A percentile compares a stretch with the other conserved stretches of the same genome.
phyloP scores from a whole-genome alignment of 352 stramenopile genomes.

The Phytophthora capsici region DNA sequence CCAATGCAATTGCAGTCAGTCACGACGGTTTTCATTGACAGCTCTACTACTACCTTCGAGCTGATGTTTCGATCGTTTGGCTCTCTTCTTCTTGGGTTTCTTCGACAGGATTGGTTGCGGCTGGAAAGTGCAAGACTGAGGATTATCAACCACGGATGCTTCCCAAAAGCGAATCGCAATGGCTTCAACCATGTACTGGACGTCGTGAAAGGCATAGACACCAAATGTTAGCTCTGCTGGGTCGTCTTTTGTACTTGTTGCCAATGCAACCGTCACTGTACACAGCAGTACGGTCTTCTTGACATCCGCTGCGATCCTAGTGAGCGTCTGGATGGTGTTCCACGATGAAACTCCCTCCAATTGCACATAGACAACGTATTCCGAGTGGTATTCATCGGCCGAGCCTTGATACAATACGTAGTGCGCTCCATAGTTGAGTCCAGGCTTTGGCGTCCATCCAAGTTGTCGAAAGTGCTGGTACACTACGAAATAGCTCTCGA shows the following conservation, averaged over 20 bases:
- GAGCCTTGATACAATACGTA: slow-evolving; percentile 74
- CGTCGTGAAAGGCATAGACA: slow-evolving; percentile 44
- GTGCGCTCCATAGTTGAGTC: slow-evolving; percentile 77
- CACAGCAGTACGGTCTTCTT: slow-evolving; percentile 83
- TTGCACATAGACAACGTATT: slow-evolving; percentile 77
- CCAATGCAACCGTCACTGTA: slow-evolving; percentile 32
- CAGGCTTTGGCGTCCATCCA: slow-evolving; percentile 58
- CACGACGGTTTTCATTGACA: too few relatives aligned
- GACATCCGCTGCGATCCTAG: slow-evolving; percentile 74
- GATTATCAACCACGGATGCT: slow-evolving; percentile 20
- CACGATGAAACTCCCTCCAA: slow-evolving; percentile 32
- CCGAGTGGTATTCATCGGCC: slow-evolving; percentile 61
- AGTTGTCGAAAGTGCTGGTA: slow-evolving; percentile 70
- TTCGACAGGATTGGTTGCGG: slow-evolving; percentile 49
- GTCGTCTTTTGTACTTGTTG: neutral
- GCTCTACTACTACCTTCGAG: neutral
- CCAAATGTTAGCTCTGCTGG: slow-evolving; percentile 28
- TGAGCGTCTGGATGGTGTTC: slow-evolving; percentile 69
- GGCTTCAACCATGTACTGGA: slow-evolving; percentile 41
- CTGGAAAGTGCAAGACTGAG: slow-evolving; percentile 46
- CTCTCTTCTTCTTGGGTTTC: slow-evolving; percentile 38
- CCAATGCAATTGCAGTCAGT: too few relatives aligned
- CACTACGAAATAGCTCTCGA: slow-evolving; percentile 46
- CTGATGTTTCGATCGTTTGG: slow-evolving; percentile 31
- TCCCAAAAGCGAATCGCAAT: slow-evolving; percentile 73